Base-by-base conservation (phyloP, 2,329 filamentous ascomycete genomes). In the Endoconidiophora polonica region DNA sequence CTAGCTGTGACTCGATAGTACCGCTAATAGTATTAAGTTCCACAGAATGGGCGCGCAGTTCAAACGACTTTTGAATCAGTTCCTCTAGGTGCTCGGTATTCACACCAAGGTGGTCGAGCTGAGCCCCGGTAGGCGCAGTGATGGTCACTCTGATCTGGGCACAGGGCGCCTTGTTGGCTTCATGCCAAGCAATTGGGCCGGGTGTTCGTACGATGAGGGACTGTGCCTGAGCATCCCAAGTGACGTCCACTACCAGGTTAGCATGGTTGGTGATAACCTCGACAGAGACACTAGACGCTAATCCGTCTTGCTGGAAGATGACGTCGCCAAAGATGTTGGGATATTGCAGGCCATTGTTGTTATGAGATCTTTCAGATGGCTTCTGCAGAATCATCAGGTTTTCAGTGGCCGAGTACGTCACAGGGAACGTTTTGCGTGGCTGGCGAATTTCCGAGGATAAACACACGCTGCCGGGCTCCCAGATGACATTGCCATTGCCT, bases 381-480 rank as follows among this genome's bases (percentile, higher is more conserved):
- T 20, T 43, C 33, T 48, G 46, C 4, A 48, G 6, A 18, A 48
- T 20, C n/a, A 7, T 42, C 14, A 48, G 38, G 14, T 48, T 48
- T 6, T n/a, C n/a, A 5, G n/a, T 9, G 20, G 38, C 22, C n/a
- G 37, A 9, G 26, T 23, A 36, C 3, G 22, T 6, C 23, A 48
- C 18, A 16, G 38, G 39, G 46, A 36, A 43, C 16, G 40, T 29
- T 20, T 33, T 29, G 2, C 41, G 5, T 16, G 46, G 46, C 3
- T 26, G n/a, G 9, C 46, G 46, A 26, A 42, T n/a, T 10, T 20
- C 4, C 7, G 38, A 33, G 7, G 46, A 26, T 7, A 22, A 22
- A 6, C 46, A 48, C 23, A 42, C 10, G 7, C 7, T 14, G n/a
- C 46, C 39, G 39, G 46, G 46, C n/a, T 38, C 20, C 46, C 46